A percentile compares a stretch with the other conserved stretches of the same genome.
phyloP scores from a whole-genome alignment of 441 rosid genomes.

The Brassica hybrid region DNA sequence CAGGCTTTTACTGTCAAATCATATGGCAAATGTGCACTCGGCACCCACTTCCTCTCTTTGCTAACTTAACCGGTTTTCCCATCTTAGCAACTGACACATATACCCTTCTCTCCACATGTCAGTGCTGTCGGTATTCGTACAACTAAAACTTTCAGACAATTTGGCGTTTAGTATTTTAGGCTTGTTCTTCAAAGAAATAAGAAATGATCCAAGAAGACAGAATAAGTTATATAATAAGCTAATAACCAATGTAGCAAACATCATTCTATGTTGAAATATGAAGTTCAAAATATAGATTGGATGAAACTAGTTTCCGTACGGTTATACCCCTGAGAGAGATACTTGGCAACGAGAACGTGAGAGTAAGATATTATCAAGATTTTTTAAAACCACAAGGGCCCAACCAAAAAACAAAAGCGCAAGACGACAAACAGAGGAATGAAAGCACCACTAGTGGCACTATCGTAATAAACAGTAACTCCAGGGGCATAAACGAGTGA shows the following conservation, averaged over 20 bases:
- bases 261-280: background rate
- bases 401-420: background rate
- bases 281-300: background rate
- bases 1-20: slow-evolving; percentile 34
- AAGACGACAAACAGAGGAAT: slow-evolving; percentile 27
- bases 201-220: background rate
- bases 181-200: background rate
- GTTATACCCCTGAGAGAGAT: slow-evolving; percentile 15
- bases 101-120: slow-evolving; percentile 23
- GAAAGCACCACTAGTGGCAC: slow-evolving; percentile 26
- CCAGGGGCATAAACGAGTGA: background rate
- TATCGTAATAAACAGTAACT: slow-evolving; percentile 4
- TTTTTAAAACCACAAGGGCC: background rate
- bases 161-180: background rate
- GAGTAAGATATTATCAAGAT: slow-evolving; percentile 22
- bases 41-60: slow-evolving; percentile 30
- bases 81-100: background rate
- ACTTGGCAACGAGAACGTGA: slow-evolving; percentile 34
- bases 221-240: background rate
- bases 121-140: slow-evolving; percentile 23
- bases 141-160: slow-evolving; percentile 12
- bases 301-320: background rate
- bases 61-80: background rate
- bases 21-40: slow-evolving; percentile 35
- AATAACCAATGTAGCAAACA: background rate